Evolutionary conservation across 2,329 filamentous ascomycete species (phyloP).

Genomic region (Sporothrix brasiliensis): DNA sequence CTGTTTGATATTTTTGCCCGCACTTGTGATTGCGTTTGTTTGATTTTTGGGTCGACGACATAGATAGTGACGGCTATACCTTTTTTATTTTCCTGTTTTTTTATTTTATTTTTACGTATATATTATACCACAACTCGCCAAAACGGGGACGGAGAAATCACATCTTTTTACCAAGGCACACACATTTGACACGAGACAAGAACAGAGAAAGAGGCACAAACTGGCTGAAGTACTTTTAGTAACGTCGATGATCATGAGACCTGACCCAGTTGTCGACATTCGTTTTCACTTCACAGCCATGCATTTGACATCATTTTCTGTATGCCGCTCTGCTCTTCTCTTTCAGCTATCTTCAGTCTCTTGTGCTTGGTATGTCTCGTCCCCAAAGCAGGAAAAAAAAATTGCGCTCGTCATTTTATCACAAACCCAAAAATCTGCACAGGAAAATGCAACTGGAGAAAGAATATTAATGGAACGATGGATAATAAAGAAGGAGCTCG

Average conservation of each 20-base stretch:
- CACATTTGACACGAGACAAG: conserved; percentile 7
- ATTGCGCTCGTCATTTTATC: background rate
- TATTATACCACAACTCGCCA: conserved; percentile 30
- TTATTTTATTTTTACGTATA: conserved; percentile 24
- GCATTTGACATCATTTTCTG: background rate
- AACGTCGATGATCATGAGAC: background rate
- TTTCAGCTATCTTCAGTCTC: background rate
- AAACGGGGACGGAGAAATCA: conserved; percentile 22
- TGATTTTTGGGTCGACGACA: conserved; percentile 28
- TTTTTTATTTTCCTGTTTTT: background rate
- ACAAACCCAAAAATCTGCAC: background rate
- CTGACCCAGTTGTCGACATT: background rate
- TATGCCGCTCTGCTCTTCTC: background rate
- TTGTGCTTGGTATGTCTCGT: background rate
- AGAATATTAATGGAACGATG: background rate
- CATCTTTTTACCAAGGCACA: conserved; percentile 15
- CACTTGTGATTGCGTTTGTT: background rate
- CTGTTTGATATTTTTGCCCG: conserved; percentile 4
- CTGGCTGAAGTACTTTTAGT: conserved; percentile 16
- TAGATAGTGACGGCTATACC: conserved; percentile 29
- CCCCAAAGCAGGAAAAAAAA: background rate
- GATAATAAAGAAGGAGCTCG: background rate
- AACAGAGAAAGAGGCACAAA: conserved; percentile 18
- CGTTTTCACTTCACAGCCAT: conserved; percentile 9
- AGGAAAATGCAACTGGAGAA: background rate